Conservation (phyloP, 495 filamentous ascomycete genomes). For the Pseudomonodictys pantanalensis region DNA sequence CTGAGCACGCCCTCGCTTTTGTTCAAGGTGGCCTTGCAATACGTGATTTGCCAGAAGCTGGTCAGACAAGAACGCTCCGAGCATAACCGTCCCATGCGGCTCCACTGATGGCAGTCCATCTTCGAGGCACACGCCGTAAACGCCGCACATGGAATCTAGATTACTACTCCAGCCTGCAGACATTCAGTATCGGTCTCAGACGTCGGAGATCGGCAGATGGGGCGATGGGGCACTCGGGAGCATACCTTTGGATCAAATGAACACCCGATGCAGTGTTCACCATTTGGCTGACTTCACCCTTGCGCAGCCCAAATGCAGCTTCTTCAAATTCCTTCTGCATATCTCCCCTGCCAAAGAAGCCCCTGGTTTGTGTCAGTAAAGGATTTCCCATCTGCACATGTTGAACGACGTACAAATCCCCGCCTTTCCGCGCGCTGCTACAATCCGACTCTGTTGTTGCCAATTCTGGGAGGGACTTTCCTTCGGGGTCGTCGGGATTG, state of each 20-base stretch:
- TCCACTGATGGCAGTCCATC: too few species aligned
- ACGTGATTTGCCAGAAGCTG: too few species aligned
- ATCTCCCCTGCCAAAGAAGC: slow-evolving; percentile 87
- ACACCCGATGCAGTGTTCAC: slow-evolving; percentile 92
- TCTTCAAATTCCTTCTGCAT: slow-evolving; percentile 99
- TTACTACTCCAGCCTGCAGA: slow-evolving; percentile 19
- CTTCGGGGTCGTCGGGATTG: slow-evolving; percentile 33
- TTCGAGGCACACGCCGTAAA: too few species aligned
- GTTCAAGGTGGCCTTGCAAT: too few species aligned
- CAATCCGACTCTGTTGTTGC: slow-evolving; percentile 90
- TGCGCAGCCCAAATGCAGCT: slow-evolving; percentile 80
- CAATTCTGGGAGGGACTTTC: slow-evolving; percentile 66
- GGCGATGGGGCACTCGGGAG: too few species aligned
- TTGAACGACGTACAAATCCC: slow-evolving; percentile 66
- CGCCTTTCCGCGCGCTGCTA: slow-evolving; percentile 87
- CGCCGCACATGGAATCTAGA: too few species aligned
- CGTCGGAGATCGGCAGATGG: neutral
- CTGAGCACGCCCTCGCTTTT: too few species aligned
- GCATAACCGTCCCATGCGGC: too few species aligned
- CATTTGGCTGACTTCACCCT: slow-evolving; percentile 77
- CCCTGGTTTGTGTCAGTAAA: slow-evolving; percentile 47
- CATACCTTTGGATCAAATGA: slow-evolving; percentile 91
- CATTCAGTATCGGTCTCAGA: neutral
- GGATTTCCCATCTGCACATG: neutral
- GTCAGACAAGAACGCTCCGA: too few species aligned